Conservation (phyloP, 768 basidiomycete genomes). For the Hemileccinum rubropunctum region DNA sequence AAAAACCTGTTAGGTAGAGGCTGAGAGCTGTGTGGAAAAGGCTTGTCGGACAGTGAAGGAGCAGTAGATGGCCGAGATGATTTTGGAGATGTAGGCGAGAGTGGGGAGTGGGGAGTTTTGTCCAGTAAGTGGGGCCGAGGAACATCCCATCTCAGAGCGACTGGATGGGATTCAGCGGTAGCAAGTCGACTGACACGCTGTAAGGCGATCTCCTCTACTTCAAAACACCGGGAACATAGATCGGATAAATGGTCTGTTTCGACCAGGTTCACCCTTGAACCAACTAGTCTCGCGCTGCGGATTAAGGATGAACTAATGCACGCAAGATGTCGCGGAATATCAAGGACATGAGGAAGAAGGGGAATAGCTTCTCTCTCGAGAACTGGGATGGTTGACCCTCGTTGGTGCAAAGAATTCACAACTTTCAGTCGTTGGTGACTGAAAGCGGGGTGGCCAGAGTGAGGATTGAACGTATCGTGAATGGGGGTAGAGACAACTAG, state of each 20-base stretch:
- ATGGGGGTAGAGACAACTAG: constrained; percentile 61
- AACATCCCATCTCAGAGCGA: constrained; percentile 17
- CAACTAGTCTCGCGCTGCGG: constrained; percentile 51
- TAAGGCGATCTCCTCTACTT: constrained; percentile 70
- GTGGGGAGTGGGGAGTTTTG: constrained; percentile 10
- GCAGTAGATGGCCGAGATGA: constrained; percentile 48
- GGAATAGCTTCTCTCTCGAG: constrained; percentile 72
- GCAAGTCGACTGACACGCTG: constrained; percentile 63
- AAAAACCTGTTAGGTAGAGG: constrained; percentile 1
- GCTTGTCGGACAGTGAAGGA: constrained; percentile 36
- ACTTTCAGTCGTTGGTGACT: constrained; percentile 53
- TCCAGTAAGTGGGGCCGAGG: constrained; percentile 1
- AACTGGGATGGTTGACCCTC: constrained; percentile 51
- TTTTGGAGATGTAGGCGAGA: constrained; percentile 28
- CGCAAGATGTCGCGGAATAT: constrained; percentile 76
- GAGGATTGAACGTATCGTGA: constrained; percentile 24
- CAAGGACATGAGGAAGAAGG: constrained; percentile 68
- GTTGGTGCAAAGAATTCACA: constrained; percentile 55
- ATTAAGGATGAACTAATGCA: constrained; percentile 74
- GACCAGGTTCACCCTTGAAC: constrained; percentile 32
- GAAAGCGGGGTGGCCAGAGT: constrained; percentile 30
- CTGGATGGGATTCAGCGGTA: constrained; percentile 10
- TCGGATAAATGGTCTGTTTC: constrained; percentile 44
- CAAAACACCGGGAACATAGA: constrained; percentile 59
- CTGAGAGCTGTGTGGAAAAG: background rate